phyloP scores from a whole-genome alignment of 306 rosid genomes.

The Quercus agrifolia region DNA sequence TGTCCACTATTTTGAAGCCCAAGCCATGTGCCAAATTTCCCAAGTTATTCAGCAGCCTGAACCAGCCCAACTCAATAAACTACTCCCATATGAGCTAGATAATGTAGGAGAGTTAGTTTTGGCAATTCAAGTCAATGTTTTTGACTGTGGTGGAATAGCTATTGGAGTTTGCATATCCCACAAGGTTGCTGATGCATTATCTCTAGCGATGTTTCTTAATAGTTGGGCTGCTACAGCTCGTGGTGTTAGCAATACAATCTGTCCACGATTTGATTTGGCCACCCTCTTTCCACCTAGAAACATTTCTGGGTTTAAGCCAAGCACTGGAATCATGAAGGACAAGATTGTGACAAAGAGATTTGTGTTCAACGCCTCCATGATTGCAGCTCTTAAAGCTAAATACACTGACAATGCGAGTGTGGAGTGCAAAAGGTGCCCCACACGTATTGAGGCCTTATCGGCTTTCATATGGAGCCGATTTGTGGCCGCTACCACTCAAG shows the following conservation, averaged over 20 bases:
- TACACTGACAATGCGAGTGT: not conserved
- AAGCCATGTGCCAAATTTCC: not conserved
- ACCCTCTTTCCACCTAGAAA: slow-evolving; percentile 12
- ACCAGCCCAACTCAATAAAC: slow-evolving; percentile 9
- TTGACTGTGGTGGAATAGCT: slow-evolving; percentile 28
- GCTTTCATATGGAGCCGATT: slow-evolving; percentile 18
- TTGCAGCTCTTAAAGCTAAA: not conserved
- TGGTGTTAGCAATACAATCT: not conserved
- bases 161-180: slow-evolving; percentile 28
- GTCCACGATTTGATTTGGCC: slow-evolving; percentile 15
- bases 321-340: slow-evolving; percentile 9
- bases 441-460: slow-evolving; percentile 3
- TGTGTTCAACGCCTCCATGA: slow-evolving; percentile 16
- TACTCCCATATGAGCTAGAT: slow-evolving; percentile 16
- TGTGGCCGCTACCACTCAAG: not conserved
- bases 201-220: slow-evolving; percentile 22
- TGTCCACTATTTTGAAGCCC: not conserved
- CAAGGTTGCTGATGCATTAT: slow-evolving; percentile 24
- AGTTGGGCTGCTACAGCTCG: slow-evolving; percentile 21
- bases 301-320: not conserved
- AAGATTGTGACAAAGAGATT: slow-evolving; percentile 14
- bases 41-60: slow-evolving; percentile 1
- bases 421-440: not conserved
- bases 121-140: slow-evolving; percentile 18
- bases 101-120: slow-evolving; percentile 7